A percentile compares a stretch with the other conserved stretches of the same genome.
Evolutionary conservation across 1,139 yeast species (phyloP).

Genomic region (Eremothecium coryli): DNA sequence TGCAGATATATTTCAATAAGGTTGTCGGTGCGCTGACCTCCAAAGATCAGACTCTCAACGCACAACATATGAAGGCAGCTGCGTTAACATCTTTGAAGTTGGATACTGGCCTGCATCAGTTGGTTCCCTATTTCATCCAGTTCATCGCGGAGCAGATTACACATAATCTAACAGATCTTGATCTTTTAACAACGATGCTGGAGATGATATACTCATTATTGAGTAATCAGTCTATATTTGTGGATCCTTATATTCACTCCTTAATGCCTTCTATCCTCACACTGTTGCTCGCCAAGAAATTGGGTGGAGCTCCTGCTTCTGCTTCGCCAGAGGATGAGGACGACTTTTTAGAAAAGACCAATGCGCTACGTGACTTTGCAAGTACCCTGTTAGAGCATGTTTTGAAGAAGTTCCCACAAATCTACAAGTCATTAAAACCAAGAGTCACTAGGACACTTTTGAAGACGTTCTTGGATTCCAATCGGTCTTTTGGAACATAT

Average conservation of each 20-base stretch:
- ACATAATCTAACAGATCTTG: constrained; percentile 68
- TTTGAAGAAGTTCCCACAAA: constrained; percentile 68
- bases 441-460: constrained; percentile 87
- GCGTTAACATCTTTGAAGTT: constrained; percentile 76
- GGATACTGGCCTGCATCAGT: constrained; percentile 94
- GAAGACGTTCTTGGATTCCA: constrained; percentile 76
- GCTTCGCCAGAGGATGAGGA: constrained; percentile 27
- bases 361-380: constrained; percentile 77
- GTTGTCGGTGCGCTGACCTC: constrained; percentile 71
- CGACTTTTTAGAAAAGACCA: constrained; percentile 35
- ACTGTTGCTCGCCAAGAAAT: constrained; percentile 73
- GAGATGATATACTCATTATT: constrained; percentile 82
- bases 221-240: constrained; percentile 74
- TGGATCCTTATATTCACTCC: constrained; percentile 95
- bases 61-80: constrained; percentile 58
- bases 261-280: constrained; percentile 93
- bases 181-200: constrained; percentile 74
- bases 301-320: constrained; percentile 48
- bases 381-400: constrained; percentile 75
- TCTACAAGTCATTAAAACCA: constrained; percentile 85
- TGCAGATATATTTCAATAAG: constrained; percentile 87
- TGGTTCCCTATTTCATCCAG: constrained; percentile 93
- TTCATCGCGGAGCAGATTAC: constrained; percentile 94
- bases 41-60: constrained; percentile 32
- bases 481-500: constrained; percentile 75